Evolutionary conservation across 495 filamentous ascomycete genomes (phyloP).

Genomic region (Talaromyces adpressus): DNA sequence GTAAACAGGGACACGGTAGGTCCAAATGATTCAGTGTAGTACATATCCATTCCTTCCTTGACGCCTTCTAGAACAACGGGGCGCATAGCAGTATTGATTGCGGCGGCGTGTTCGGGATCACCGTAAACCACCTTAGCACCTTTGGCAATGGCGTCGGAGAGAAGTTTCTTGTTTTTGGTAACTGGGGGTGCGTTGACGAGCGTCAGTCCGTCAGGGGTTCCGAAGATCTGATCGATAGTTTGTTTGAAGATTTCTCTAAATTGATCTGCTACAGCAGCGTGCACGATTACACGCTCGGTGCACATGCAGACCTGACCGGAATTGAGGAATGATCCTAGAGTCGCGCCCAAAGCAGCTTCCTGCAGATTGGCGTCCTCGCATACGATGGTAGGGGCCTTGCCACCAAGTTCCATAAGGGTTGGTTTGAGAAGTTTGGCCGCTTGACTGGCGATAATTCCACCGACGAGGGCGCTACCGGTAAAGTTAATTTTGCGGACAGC

Average conservation of each 20-base stretch:
- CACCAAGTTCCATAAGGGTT: slow-evolving; percentile 55
- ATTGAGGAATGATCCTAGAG: slow-evolving; percentile 48
- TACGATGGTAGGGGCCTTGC: slow-evolving; percentile 54
- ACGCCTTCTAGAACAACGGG: slow-evolving; percentile 65
- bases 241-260: slow-evolving; percentile 55
- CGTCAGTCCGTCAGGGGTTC: slow-evolving; percentile 43
- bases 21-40: slow-evolving; percentile 74
- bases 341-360: slow-evolving; percentile 44
- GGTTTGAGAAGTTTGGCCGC: slow-evolving; percentile 52
- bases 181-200: slow-evolving; percentile 47
- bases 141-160: neutral
- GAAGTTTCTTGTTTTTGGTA: slow-evolving; percentile 18
- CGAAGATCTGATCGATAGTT: slow-evolving; percentile 39
- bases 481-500: slow-evolving; percentile 56
- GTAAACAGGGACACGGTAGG: slow-evolving; percentile 57
- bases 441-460: slow-evolving; percentile 47
- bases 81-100: slow-evolving; percentile 47
- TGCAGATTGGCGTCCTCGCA: slow-evolving; percentile 53
- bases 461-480: slow-evolving; percentile 51
- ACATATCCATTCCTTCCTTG: slow-evolving; percentile 75
- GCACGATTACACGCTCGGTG: slow-evolving; percentile 81
- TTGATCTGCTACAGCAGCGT: slow-evolving; percentile 54
- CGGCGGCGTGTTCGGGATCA: neutral
- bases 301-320: slow-evolving; percentile 89
- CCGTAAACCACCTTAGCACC: slow-evolving; percentile 4